Evolutionary conservation across 2,329 filamentous ascomycete genomes (phyloP).

Genomic region (Dendrostoma leiphaemia): DNA sequence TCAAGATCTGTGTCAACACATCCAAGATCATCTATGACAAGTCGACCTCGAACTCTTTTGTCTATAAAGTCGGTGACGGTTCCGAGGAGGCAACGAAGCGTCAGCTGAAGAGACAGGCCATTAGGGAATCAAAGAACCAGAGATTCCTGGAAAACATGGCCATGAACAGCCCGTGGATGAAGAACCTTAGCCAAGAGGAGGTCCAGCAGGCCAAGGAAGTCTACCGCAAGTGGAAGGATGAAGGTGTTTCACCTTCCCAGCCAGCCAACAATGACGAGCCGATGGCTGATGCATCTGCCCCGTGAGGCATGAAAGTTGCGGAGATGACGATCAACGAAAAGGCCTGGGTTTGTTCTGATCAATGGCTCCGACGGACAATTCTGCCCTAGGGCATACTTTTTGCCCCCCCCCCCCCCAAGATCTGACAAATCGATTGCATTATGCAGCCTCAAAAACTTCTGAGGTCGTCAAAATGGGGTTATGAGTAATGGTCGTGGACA

Average conservation of each 20-base stretch:
- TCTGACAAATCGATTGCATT: too few species aligned
- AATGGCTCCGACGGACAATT: too few species aligned
- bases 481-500: too few species aligned
- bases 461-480: too few species aligned
- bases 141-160: constrained; percentile 74
- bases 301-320: background rate
- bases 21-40: constrained; percentile 78
- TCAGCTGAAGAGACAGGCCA: constrained; percentile 38
- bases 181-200: constrained; percentile 74
- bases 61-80: constrained; percentile 69
- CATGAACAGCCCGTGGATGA: constrained; percentile 76
- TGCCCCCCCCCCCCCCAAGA: too few species aligned
- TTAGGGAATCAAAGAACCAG: constrained; percentile 40
- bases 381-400: too few species aligned
- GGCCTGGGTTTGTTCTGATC: too few species aligned
- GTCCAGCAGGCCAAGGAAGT: constrained; percentile 72
- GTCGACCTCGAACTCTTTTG: constrained; percentile 66
- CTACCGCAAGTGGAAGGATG: constrained; percentile 52
- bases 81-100: constrained; percentile 67
- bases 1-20: constrained; percentile 74
- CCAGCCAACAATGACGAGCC: constrained; percentile 2
- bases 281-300: background rate
- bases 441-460: too few species aligned
- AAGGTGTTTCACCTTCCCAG: constrained; percentile 32
- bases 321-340: background rate